phyloP scores from a whole-genome alignment of 331 rosid species.

The Spiraea crenata region DNA sequence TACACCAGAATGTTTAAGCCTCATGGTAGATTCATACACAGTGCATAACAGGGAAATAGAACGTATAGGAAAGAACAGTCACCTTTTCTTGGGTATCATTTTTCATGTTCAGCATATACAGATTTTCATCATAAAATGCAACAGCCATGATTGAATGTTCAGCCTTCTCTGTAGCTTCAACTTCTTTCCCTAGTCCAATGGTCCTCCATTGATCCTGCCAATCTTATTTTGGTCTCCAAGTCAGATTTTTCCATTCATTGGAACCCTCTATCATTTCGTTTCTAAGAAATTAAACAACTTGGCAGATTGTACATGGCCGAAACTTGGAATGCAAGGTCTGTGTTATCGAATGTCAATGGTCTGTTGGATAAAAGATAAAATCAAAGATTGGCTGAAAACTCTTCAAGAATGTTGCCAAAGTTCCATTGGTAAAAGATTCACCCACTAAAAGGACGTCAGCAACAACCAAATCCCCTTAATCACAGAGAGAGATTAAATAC shows the following conservation, averaged over 20 bases:
- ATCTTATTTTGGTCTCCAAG: conserved; percentile 71
- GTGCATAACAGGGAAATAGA: background rate
- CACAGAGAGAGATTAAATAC: too few species aligned
- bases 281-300: background rate
- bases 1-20: too few species aligned
- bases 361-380: too few species aligned
- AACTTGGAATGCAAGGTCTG: background rate
- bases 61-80: background rate
- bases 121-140: conserved; percentile 78
- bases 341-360: background rate
- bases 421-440: too few species aligned
- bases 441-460: too few species aligned
- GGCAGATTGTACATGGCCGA: background rate
- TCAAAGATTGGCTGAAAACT: too few species aligned
- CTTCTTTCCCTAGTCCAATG: conserved; percentile 64
- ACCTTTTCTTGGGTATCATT: conserved; percentile 81
- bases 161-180: conserved; percentile 58
- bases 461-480: too few species aligned
- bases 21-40: too few species aligned
- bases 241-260: conserved; percentile 45
- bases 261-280: conserved; percentile 43
- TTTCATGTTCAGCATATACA: conserved; percentile 76
- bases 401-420: too few species aligned
- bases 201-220: conserved; percentile 82
- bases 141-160: conserved; percentile 65